Evolutionary conservation across 805 yeast species (phyloP).

Genomic region (Teunomyces barrocoloradensis): DNA sequence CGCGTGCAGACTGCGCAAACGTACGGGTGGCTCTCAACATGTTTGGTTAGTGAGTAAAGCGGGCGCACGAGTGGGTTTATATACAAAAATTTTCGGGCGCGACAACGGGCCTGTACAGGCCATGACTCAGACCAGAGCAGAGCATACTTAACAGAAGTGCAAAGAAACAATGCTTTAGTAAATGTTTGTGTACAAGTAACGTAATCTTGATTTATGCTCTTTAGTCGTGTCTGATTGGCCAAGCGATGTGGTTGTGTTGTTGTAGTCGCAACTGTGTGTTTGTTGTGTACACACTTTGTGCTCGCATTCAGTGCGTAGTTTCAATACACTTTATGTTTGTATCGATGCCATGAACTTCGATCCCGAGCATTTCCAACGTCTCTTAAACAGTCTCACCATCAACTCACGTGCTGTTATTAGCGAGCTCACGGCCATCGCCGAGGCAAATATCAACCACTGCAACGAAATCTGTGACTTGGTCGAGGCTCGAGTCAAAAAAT

Average conservation of each 20-base stretch:
- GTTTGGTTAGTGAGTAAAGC: background rate
- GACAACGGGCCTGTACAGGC: background rate
- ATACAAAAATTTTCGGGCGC: background rate
- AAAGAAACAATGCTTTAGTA: too few relatives aligned
- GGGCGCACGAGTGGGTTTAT: background rate
- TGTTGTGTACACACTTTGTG: too few relatives aligned
- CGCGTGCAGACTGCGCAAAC: slow-evolving; percentile 4
- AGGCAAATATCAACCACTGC: slow-evolving; percentile 29
- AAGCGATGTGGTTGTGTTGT: too few relatives aligned
- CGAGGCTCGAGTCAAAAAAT: slow-evolving; percentile 34
- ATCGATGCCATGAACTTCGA: background rate
- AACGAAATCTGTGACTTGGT: slow-evolving; percentile 30
- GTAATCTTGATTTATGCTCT: too few relatives aligned
- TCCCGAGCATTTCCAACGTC: slow-evolving; percentile 21
- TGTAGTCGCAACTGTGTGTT: too few relatives aligned
- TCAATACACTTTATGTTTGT: too few relatives aligned
- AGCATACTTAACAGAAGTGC: too few relatives aligned
- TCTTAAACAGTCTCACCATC: slow-evolving; percentile 33
- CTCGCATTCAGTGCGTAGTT: too few relatives aligned
- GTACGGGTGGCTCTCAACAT: slow-evolving; percentile 5
- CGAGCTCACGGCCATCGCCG: slow-evolving; percentile 40
- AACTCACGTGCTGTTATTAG: slow-evolving; percentile 38
- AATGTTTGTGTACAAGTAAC: too few relatives aligned
- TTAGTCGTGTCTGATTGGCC: too few relatives aligned
- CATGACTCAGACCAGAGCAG: background rate